Base-by-base conservation (phyloP, 2,329 filamentous ascomycete species). In the Colletotrichum salicis region DNA sequence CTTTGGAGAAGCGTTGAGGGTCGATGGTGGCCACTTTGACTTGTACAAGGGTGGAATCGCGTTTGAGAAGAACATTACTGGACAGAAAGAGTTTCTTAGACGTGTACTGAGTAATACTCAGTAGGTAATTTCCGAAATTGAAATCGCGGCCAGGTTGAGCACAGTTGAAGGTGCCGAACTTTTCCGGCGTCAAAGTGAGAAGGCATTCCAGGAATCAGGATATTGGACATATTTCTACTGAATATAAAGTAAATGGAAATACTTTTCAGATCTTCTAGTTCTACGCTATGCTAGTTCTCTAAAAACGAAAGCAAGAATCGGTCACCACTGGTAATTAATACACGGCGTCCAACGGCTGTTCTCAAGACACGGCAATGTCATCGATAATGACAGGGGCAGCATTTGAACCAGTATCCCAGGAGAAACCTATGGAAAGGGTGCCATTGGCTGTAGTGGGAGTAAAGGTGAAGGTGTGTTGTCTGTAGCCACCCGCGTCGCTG, bases 1-100 rank as follows among this genome's bases (percentile, higher is more conserved):
- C 4, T 13, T 70, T 1, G 67, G 67, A 3, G 67, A 70, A 57
- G 63, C 12, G 5, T 54, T 70, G 27, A 56, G 67, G 24, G 67
- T 70, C 3, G 63, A 60, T 10, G 67, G 67, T 4, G 67, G 67
- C 0, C 67, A 70, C 13, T 70, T 70, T 24, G 67, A 67, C 29
- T 24, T 70, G 1, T 70, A 70, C 22, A 56, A 62, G 22, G 67
- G 57, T 6, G 67, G 67, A 0, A 22, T 67, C 3, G 65, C 67
- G 29, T 70, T 61, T 13, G 67, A 70, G 1, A 70, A 70, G 19
- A 70, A 67, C 19, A 24, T 67, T 3, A 22, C 59, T 22, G 67
- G 67, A 4, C 67, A 70, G 10, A 67, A 67, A 6, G 27, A 61
- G 0, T 70, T 70, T 31, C 41, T 70, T 41, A 60, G 57, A 31